Percentiles rank a stretch among this genome's conserved stretches.
phyloP scores from a whole-genome alignment of 2,329 filamentous ascomycete species.

The Sarocladium oryzae region DNA sequence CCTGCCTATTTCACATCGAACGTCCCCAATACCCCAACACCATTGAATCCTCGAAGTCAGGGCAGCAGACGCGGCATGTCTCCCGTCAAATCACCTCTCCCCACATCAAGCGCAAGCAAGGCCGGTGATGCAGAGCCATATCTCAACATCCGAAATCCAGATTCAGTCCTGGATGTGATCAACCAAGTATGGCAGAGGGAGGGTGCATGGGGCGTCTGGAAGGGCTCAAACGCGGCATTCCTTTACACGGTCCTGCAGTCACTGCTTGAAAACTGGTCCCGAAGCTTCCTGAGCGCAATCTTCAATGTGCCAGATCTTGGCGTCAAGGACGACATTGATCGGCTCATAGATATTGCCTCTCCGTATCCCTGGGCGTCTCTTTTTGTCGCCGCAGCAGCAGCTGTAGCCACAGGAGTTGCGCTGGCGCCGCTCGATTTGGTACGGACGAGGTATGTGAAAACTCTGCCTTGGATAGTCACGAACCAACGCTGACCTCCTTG shows the following conservation, averaged over 20 bases:
- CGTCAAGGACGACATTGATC: conserved; percentile 68
- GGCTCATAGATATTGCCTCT: conserved; percentile 64
- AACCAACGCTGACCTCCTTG: conserved; percentile 14
- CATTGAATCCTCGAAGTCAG: conserved; percentile 25
- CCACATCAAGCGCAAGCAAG: conserved; percentile 17
- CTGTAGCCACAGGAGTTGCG: conserved; percentile 68
- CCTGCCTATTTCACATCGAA: conserved; percentile 77
- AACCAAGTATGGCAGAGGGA: conserved; percentile 85
- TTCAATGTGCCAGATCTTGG: conserved; percentile 84
- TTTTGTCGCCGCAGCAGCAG: conserved; percentile 59
- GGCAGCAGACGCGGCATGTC: conserved; percentile 20
- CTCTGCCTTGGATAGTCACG: conserved; percentile 16
- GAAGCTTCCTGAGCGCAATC: conserved; percentile 82
- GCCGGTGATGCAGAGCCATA: conserved; percentile 44
- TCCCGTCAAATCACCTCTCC: not conserved
- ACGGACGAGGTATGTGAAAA: conserved; percentile 58
- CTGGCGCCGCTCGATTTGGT: conserved; percentile 86
- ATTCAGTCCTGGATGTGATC: conserved; percentile 81
- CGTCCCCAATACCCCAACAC: conserved; percentile 47
- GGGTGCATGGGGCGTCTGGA: conserved; percentile 89
- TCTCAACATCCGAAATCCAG: conserved; percentile 64
- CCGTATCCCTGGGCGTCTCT: conserved; percentile 78
- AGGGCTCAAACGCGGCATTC: conserved; percentile 86
- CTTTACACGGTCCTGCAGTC: conserved; percentile 82
- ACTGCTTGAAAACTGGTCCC: conserved; percentile 85